Evolutionary conservation across 768 basidiomycete species (phyloP).

Genomic region (Multifurca ochricompacta): DNA sequence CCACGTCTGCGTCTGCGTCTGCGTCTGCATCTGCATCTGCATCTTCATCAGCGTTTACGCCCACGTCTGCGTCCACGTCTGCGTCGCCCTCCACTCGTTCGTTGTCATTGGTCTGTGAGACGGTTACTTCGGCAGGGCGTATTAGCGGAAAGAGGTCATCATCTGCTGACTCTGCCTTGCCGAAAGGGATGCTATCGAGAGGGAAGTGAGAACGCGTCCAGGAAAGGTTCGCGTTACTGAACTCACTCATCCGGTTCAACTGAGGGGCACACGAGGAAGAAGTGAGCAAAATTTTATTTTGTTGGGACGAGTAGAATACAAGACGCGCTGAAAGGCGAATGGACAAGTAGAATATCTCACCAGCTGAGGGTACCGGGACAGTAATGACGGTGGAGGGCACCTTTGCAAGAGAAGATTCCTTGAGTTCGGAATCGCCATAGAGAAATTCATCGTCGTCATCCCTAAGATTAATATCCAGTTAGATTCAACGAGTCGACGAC

Average conservation of each 20-base stretch:
- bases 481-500: conserved; percentile 6
- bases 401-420: conserved; percentile 22
- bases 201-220: background rate
- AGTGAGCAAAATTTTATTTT: conserved; percentile 20
- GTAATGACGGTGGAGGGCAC: conserved; percentile 22
- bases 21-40: too few species aligned
- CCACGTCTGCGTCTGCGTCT: conserved; percentile 26
- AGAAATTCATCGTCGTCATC: conserved; percentile 32
- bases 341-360: conserved; percentile 12
- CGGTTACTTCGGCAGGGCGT: conserved; percentile 18
- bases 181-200: conserved; percentile 11
- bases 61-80: conserved; percentile 25
- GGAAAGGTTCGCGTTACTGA: background rate
- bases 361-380: conserved; percentile 33
- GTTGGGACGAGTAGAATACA: conserved; percentile 21
- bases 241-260: conserved; percentile 21
- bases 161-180: conserved; percentile 3
- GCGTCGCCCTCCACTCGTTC: conserved; percentile 19
- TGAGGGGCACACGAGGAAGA: conserved; percentile 14
- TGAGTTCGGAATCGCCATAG: conserved; percentile 26
- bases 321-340: background rate
- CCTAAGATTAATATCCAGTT: conserved; percentile 18
- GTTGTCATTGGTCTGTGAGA: conserved; percentile 12
- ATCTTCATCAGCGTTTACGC: conserved; percentile 29
- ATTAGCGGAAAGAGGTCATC: conserved; percentile 8